phyloP scores from a whole-genome alignment of 2,329 filamentous ascomycete genomes.

The Cadophora luteo-olivacea region DNA sequence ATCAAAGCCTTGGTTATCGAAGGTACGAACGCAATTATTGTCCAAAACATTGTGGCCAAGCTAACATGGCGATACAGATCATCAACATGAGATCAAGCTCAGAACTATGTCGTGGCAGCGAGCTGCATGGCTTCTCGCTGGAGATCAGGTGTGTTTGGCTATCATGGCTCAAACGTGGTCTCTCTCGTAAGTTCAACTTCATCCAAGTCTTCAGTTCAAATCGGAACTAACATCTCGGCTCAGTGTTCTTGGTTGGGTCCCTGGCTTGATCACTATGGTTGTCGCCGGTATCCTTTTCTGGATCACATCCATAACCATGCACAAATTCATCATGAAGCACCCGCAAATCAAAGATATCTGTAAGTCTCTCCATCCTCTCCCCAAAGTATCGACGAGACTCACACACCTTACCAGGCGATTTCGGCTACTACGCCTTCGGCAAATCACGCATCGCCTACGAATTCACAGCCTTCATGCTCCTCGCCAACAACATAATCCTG shows the following conservation, averaged over 20 bases:
- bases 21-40: too few species aligned
- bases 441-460: conserved; percentile 51
- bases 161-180: conserved; percentile 60
- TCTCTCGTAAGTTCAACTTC: conserved; percentile 47
- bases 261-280: conserved; percentile 55
- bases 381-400: neutral
- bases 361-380: conserved; percentile 31
- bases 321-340: conserved; percentile 58
- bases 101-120: conserved; percentile 61
- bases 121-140: conserved; percentile 54
- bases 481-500: conserved; percentile 58
- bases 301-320: conserved; percentile 58
- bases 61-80: too few species aligned
- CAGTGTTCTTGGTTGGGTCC: conserved; percentile 54
- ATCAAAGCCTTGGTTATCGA: conserved; percentile 43
- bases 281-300: conserved; percentile 53
- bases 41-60: too few species aligned
- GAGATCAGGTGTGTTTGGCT: conserved; percentile 57
- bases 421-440: conserved; percentile 55
- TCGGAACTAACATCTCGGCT: conserved; percentile 8
- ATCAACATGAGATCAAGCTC: conserved; percentile 57
- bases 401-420: conserved; percentile 45
- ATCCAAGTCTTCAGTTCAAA: neutral
- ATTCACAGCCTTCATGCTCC: conserved; percentile 54
- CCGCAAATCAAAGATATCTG: conserved; percentile 57